Conservation (phyloP, 371 early-diverging fungal genomes). For the Dichotomocladium elegans region DNA sequence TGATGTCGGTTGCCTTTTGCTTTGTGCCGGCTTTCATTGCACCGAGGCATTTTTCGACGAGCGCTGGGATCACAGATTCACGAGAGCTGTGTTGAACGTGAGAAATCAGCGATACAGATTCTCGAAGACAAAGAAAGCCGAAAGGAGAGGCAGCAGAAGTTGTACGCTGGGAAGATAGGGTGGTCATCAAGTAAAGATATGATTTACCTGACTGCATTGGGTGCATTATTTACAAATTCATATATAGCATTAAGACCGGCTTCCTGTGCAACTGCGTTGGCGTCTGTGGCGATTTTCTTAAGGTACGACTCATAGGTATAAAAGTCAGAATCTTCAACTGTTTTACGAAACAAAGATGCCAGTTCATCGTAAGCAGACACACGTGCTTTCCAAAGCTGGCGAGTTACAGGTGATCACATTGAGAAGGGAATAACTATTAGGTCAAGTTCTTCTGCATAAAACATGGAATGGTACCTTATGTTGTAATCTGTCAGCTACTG, state of each 20-base stretch:
- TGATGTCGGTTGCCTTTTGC: constrained; percentile 71
- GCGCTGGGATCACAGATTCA: constrained; percentile 68
- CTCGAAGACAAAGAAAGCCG: too few relatives aligned
- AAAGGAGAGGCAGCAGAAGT: neutral
- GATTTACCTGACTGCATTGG: constrained; percentile 66
- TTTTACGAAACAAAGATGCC: constrained; percentile 59
- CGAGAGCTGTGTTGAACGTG: too few relatives aligned
- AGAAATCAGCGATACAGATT: too few relatives aligned
- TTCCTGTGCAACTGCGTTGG: constrained; percentile 92
- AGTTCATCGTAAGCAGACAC: constrained; percentile 84
- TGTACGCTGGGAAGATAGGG: constrained; percentile 3
- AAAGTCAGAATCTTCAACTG: constrained; percentile 66
- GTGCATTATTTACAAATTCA: constrained; percentile 80
- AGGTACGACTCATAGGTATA: constrained; percentile 64
- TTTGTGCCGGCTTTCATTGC: constrained; percentile 81
- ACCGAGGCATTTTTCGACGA: constrained; percentile 88
- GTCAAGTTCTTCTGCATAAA: constrained; percentile 1
- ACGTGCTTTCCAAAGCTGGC: constrained; percentile 93
- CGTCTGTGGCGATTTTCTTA: constrained; percentile 79
- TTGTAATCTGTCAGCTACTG: constrained; percentile 61
- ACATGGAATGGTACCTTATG: constrained; percentile 59
- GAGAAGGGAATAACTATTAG: neutral
- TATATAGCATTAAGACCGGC: constrained; percentile 73
- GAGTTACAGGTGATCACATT: neutral
- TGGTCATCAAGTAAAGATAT: neutral